These are phyloP conservation scores for Apiospora marii DNA, from an alignment of 2,329 filamentous ascomycete genomes.

Conservation along the genomic window DNA sequence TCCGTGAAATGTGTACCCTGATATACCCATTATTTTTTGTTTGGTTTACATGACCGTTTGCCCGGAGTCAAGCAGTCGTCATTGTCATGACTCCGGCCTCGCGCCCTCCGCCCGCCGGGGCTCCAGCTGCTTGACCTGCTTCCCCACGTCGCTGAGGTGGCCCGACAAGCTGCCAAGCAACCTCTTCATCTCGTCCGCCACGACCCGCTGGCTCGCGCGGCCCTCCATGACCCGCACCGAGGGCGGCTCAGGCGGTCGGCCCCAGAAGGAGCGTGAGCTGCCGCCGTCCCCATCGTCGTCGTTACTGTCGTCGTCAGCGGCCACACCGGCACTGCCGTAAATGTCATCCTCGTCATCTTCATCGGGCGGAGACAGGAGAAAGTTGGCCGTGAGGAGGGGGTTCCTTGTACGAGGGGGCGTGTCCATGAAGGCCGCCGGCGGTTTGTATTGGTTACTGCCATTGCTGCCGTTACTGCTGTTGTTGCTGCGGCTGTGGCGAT, in stretches of 20 bases:
- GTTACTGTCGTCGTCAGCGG: not conserved
- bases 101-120: conserved; percentile 34
- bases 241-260: conserved; percentile 46
- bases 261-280: not conserved
- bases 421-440: not conserved
- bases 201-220: conserved; percentile 57
- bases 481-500: too few species aligned
- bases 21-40: too few species aligned
- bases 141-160: conserved; percentile 54
- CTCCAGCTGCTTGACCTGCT: conserved; percentile 51
- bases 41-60: too few species aligned
- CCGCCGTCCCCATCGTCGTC: not conserved
- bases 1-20: too few species aligned
- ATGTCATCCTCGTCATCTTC: not conserved
- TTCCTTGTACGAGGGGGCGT: not conserved
- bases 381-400: conserved; percentile 30
- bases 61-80: not conserved
- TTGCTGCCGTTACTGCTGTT: too few species aligned
- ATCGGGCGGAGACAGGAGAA: not conserved
- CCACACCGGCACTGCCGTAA: not conserved
- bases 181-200: conserved; percentile 57
- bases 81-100: not conserved
- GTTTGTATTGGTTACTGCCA: conserved; percentile 48
- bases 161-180: conserved; percentile 58
- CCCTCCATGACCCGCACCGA: conserved; percentile 62